Evolutionary conservation across 192 early-diverging fungal genomes (phyloP), one percentile per base, ranked within the genome.

Genomic region (Coemansia asiatica): DNA sequence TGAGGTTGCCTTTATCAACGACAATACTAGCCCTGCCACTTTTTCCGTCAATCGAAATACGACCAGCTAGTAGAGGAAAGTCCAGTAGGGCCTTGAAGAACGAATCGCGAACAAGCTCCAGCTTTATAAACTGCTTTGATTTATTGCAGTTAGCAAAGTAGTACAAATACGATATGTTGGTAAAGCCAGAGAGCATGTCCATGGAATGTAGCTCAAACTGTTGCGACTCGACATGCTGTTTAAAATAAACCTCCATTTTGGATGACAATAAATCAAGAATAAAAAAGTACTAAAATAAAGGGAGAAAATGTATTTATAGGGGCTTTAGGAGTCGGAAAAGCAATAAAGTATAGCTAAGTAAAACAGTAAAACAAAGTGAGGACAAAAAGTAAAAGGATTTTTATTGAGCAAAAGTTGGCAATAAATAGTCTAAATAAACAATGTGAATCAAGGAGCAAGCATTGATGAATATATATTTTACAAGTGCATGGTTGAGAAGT

Each of bases 181-280:
- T 57, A 9, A 57, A 57, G 27, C 56, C 56, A 19, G 56, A 12
- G 2, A 57, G 26, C 56, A 57, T 57, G 25, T 57, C 56, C 56
- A 57, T 16, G 0, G 56, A 7, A 38, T 57, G 56, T 2, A 57
- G 56, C 33, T 31, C 6, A 21, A 33, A 18, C 8, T 16, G 18
- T 4, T 57, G 56, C 33, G 33, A 31, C 18, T 33, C 18, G 29
- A 31, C 31, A 7, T 27, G 6, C 9, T 57, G 18, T 9, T 36
- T 19, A 21, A 57, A 57, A 22, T n/a, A 19, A 3, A 36, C 28
- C 31, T 33, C 31, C 31, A 33, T 33, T n/a, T n/a, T n/a, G n/a
- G n/a, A n/a, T n/a, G n/a, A n/a, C n/a, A n/a, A n/a, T n/a, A n/a
- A n/a, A n/a, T n/a, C n/a, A n/a, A n/a, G n/a, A n/a, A n/a, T n/a